A percentile compares a stretch with the other conserved stretches of the same genome.
Conservation (phyloP, 2,329 filamentous ascomycete species). For the Didymella arachidicola region DNA sequence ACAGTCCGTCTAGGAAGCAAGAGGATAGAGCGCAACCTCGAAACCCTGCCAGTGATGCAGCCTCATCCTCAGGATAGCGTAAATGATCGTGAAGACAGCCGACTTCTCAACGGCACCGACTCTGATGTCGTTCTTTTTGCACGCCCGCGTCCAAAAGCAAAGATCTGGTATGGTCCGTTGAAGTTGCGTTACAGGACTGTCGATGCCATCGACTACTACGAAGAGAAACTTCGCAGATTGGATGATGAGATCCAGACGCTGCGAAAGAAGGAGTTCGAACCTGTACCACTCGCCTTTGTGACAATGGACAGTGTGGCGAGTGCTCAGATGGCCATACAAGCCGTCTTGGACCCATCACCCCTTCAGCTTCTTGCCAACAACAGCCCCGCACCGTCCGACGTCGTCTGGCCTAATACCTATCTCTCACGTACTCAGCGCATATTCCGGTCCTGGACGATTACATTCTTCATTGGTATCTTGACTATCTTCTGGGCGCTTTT, state of each 20-base stretch:
- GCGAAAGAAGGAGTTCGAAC: constrained; percentile 76
- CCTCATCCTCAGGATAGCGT: constrained; percentile 48
- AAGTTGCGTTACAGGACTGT: constrained; percentile 74
- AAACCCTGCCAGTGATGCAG: constrained; percentile 60
- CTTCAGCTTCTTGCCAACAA: constrained; percentile 83
- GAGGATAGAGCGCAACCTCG: constrained; percentile 57
- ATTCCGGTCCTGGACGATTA: constrained; percentile 82
- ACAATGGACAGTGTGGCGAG: constrained; percentile 96
- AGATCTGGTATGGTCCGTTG: constrained; percentile 80
- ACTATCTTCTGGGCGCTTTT: constrained; percentile 89
- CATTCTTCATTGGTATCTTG: constrained; percentile 79
- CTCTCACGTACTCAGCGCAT: constrained; percentile 76
- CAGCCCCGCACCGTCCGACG: constrained; percentile 86
- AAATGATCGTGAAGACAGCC: constrained; percentile 60
- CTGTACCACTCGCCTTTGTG: constrained; percentile 89
- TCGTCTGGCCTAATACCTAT: constrained; percentile 97
- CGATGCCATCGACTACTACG: constrained; percentile 94
- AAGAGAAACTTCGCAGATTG: constrained; percentile 79
- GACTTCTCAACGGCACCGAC: constrained; percentile 63
- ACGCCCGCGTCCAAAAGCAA: constrained; percentile 69
- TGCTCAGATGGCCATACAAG: constrained; percentile 94
- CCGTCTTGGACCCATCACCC: constrained; percentile 88
- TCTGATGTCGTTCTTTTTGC: constrained; percentile 55
- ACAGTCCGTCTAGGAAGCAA: constrained; percentile 74
- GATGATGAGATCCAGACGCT: constrained; percentile 77